Conservation (phyloP, 2,329 filamentous ascomycete genomes). For the Canariomyces notabilis region DNA sequence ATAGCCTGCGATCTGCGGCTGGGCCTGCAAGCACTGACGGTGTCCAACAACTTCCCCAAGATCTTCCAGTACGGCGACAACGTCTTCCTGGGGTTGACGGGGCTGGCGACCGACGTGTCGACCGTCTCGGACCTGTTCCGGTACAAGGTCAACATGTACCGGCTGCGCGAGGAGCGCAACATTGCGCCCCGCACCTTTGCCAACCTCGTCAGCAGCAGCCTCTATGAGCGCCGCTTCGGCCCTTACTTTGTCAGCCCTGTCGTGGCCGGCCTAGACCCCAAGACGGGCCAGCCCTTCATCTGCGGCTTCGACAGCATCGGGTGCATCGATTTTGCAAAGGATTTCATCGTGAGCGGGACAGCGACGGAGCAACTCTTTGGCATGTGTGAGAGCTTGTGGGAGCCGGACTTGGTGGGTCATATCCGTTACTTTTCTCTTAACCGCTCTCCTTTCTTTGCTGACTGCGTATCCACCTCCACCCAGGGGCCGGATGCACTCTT, state of each 20-base stretch:
- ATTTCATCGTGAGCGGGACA: slow-evolving; percentile 97
- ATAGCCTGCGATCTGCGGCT: slow-evolving; percentile 98
- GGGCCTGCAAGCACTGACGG: slow-evolving; percentile 90
- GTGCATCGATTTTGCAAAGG: slow-evolving; percentile 98
- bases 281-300: slow-evolving; percentile 92
- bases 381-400: slow-evolving; percentile 97
- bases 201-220: slow-evolving; percentile 83
- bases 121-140: slow-evolving; percentile 97
- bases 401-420: slow-evolving; percentile 80
- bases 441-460: slow-evolving; percentile 15
- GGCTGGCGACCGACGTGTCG: slow-evolving; percentile 89
- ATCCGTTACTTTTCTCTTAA: not conserved
- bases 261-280: slow-evolving; percentile 90
- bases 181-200: slow-evolving; percentile 94
- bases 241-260: slow-evolving; percentile 96
- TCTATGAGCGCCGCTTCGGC: slow-evolving; percentile 95
- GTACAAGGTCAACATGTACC: slow-evolving; percentile 99
- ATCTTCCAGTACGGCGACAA: slow-evolving; percentile 91
- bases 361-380: slow-evolving; percentile 97
- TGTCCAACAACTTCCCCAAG: slow-evolving; percentile 99
- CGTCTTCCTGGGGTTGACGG: slow-evolving; percentile 91
- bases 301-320: slow-evolving; percentile 99
- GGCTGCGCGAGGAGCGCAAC: slow-evolving; percentile 92
- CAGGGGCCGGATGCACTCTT: slow-evolving; percentile 91
- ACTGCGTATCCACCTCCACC: slow-evolving; percentile 9